Conservation (phyloP, 2,329 filamentous ascomycete species). For the Pyrenophora seminiperda region DNA sequence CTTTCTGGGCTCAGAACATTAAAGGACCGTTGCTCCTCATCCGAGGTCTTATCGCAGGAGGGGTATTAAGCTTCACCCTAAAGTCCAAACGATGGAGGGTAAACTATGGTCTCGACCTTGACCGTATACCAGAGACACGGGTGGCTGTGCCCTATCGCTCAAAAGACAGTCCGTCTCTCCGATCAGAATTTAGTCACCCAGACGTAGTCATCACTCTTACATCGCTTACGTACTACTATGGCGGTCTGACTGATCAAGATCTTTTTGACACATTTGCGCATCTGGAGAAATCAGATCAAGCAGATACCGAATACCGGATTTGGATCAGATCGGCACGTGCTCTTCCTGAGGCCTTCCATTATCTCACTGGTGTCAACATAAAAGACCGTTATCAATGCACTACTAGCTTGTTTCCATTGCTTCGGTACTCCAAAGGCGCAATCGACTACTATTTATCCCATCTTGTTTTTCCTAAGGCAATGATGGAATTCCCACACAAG, state of each 20-base stretch:
- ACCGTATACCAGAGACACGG: conserved; percentile 58
- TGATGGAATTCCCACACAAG: conserved; percentile 66
- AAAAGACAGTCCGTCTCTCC: conserved; percentile 65
- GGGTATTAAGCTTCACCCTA: conserved; percentile 60
- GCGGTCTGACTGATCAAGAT: conserved; percentile 58
- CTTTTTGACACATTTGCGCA: conserved; percentile 54
- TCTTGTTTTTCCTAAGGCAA: conserved; percentile 65
- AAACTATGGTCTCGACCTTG: conserved; percentile 61
- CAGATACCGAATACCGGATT: conserved; percentile 55
- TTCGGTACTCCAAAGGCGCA: conserved; percentile 47
- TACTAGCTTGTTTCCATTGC: conserved; percentile 56
- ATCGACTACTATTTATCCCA: conserved; percentile 64
- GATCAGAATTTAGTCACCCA: conserved; percentile 68
- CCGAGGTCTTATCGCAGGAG: conserved; percentile 59
- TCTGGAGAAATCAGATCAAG: conserved; percentile 58
- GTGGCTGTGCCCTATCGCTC: conserved; percentile 64
- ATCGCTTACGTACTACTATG: conserved; percentile 64
- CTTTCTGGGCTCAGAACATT: conserved; percentile 16
- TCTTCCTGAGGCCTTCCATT: conserved; percentile 48
- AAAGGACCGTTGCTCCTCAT: conserved; percentile 53
- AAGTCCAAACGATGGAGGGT: conserved; percentile 66
- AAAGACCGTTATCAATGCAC: conserved; percentile 58
- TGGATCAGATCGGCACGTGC: conserved; percentile 50
- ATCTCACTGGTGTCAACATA: conserved; percentile 27
- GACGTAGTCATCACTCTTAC: conserved; percentile 14